These are phyloP conservation scores for Posidonia oceanica DNA, from an alignment of 116 monocot species.

Conservation along the genomic window DNA sequence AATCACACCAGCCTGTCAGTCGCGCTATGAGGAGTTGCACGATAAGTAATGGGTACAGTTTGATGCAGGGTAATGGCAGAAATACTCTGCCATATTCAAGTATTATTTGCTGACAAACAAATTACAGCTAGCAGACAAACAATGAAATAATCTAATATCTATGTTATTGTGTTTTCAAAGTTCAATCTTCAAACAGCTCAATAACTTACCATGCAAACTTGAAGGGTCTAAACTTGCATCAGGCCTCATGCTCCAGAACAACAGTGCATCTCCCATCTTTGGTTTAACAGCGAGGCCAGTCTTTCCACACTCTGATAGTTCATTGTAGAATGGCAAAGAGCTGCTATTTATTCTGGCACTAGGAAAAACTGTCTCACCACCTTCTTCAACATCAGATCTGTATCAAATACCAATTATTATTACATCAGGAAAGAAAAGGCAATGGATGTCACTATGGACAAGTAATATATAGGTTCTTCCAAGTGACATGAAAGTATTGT, in stretches of 20 bases:
- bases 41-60: no score
- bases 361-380: conserved; percentile 44
- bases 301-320: conserved; percentile 38
- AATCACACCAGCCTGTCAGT: no score
- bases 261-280: conserved; percentile 37
- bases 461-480: neutral
- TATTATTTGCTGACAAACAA: neutral
- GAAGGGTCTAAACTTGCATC: conserved; percentile 30
- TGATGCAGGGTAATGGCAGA: no score
- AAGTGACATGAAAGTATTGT: neutral
- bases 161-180: neutral
- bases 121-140: neutral
- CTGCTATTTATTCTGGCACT: conserved; percentile 30
- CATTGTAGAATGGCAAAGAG: conserved; percentile 23
- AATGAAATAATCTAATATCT: neutral
- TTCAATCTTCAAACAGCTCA: neutral
- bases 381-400: conserved; percentile 46
- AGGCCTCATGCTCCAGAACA: conserved; percentile 45
- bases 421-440: neutral
- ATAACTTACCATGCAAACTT: conserved; percentile 38
- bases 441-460: neutral
- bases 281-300: conserved; percentile 31
- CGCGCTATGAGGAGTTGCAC: no score
- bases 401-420: neutral
- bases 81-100: no score